phyloP scores from a whole-genome alignment of 2,329 filamentous ascomycete genomes.

The Fusarium sp. region DNA sequence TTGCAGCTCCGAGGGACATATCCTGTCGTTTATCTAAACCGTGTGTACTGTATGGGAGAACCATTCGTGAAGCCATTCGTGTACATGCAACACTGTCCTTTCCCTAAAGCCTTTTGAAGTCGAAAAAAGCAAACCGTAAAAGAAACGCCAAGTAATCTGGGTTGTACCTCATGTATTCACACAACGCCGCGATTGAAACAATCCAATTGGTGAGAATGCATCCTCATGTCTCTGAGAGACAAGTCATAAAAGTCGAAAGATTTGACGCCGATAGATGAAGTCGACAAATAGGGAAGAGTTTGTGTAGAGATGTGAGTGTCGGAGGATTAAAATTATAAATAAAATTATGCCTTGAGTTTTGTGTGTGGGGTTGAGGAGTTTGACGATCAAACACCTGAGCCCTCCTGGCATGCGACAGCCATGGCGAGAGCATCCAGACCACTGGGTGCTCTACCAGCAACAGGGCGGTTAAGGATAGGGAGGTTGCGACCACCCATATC shows the following conservation, averaged over 20 bases:
- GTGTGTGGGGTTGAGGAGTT: not conserved
- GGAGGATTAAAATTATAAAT: constrained; percentile 43
- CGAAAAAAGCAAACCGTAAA: not conserved
- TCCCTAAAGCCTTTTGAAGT: constrained; percentile 23
- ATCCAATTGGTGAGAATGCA: constrained; percentile 6
- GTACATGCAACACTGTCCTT: constrained; percentile 39
- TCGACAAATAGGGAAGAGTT: not conserved
- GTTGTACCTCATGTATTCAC: constrained; percentile 37
- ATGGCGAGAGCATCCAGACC: constrained; percentile 66
- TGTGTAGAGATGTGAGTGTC: not conserved
- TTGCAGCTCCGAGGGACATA: constrained; percentile 21
- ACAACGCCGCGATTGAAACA: constrained; percentile 39
- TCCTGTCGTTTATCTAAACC: constrained; percentile 46
- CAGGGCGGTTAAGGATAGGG: constrained; percentile 59
- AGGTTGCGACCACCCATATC: constrained; percentile 60
- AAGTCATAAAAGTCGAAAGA: constrained; percentile 5
- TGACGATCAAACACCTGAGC: constrained; percentile 42
- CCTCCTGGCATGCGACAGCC: constrained; percentile 65
- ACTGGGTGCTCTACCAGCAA: constrained; percentile 56
- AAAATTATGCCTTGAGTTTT: constrained; percentile 17
- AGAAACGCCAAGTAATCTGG: constrained; percentile 31
- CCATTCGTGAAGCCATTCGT: constrained; percentile 42
- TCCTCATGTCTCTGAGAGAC: constrained; percentile 8
- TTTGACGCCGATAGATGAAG: constrained; percentile 15
- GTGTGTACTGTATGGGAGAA: constrained; percentile 19